Percentiles rank a stretch among this genome's conserved stretches.
Evolutionary conservation across 371 early-diverging fungal genomes (phyloP).

Genomic region (Basidiobolus meristosporus): DNA sequence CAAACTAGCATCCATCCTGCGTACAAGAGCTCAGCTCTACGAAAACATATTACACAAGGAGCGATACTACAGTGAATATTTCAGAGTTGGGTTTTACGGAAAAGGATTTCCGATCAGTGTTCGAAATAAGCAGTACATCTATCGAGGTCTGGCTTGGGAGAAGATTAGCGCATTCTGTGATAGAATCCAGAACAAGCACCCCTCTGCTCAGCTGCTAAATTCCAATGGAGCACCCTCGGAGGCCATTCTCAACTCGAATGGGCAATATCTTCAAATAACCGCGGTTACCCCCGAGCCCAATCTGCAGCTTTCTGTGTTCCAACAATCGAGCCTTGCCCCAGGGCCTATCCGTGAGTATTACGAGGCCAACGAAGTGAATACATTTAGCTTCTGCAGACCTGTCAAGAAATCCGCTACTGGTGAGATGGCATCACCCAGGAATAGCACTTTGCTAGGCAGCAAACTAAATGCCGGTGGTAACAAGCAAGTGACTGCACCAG

Average conservation of each 20-base stretch:
- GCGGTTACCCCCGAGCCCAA: constrained; percentile 42
- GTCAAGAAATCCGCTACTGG: constrained; percentile 5
- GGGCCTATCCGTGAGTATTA: constrained; percentile 33
- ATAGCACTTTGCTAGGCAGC: no score
- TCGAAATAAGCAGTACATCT: constrained; percentile 47
- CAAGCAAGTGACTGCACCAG: no score
- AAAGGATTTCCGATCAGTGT: constrained; percentile 30
- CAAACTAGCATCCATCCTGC: constrained; percentile 26
- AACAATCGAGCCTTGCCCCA: constrained; percentile 14
- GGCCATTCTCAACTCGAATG: constrained; percentile 29
- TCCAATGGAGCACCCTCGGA: constrained; percentile 19
- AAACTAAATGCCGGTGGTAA: no score
- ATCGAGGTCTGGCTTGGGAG: constrained; percentile 54
- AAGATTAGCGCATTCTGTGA: constrained; percentile 55
- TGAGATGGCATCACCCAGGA: no score
- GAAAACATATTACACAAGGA: constrained; percentile 35
- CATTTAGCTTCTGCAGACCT: constrained; percentile 45
- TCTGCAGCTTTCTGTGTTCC: constrained; percentile 7
- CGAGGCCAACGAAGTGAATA: constrained; percentile 32
- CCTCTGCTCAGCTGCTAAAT: constrained; percentile 28
- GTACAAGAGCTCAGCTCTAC: constrained; percentile 28
- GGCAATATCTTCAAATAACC: constrained; percentile 47
- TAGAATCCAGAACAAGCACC: constrained; percentile 42
- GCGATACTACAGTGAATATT: constrained; percentile 47
- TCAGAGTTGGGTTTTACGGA: constrained; percentile 60